phyloP scores from a whole-genome alignment of 257 asterid genomes.

The Solanum rostratum region DNA sequence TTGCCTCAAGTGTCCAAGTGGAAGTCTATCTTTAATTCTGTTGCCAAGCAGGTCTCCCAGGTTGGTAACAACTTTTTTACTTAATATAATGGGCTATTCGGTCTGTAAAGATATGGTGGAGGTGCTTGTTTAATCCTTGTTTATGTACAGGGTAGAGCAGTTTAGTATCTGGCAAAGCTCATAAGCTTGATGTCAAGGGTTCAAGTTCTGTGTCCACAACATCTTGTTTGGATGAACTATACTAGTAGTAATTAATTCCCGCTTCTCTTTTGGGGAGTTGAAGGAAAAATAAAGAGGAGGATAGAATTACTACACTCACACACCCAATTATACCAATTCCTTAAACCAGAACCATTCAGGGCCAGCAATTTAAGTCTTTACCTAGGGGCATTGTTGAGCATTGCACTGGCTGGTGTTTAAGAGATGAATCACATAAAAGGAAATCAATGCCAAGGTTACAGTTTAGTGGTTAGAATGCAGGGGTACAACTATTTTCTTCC shows the following conservation, averaged over 20 bases:
- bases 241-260: background rate
- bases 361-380: background rate
- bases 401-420: background rate
- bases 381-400: background rate
- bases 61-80: background rate
- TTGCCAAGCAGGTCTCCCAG: conserved; percentile 12
- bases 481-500: background rate
- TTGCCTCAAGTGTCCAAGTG: conserved; percentile 71
- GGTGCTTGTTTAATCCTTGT: background rate
- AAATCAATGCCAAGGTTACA: background rate
- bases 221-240: background rate
- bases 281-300: background rate
- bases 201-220: background rate
- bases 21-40: conserved; percentile 14
- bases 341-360: background rate
- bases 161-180: background rate
- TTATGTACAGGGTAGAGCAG: background rate
- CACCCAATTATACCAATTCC: background rate
- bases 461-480: background rate
- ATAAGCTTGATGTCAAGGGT: background rate
- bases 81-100: background rate
- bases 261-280: background rate
- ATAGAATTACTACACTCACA: background rate
- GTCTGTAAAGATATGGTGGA: background rate
- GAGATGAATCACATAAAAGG: background rate